phyloP scores from a whole-genome alignment of 139 green algal genomes.

The Chloropicon primus region DNA sequence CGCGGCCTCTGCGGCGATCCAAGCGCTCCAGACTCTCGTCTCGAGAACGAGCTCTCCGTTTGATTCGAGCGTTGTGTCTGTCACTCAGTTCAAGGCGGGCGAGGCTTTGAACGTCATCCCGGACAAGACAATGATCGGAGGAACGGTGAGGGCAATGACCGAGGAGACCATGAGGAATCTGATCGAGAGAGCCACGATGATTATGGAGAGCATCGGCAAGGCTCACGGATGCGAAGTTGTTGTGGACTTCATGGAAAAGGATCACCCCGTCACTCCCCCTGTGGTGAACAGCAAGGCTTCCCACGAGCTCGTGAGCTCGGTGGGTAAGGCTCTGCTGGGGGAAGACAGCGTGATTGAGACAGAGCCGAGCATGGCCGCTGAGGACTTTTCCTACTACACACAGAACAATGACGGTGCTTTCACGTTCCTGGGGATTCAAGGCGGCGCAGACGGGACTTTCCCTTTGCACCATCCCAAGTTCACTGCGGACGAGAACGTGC shows the following conservation, averaged over 20 bases:
- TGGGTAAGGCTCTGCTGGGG: constrained; percentile 27
- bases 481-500: constrained; percentile 42
- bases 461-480: constrained; percentile 1
- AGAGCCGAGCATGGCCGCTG: constrained; percentile 46
- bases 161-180: constrained; percentile 30
- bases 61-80: constrained; percentile 58
- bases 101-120: constrained; percentile 75
- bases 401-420: constrained; percentile 43
- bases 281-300: not conserved
- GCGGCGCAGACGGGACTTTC: not conserved
- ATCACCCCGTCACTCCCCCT: constrained; percentile 2
- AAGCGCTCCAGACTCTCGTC: constrained; percentile 66
- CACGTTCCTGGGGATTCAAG: constrained; percentile 58
- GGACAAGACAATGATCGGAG: constrained; percentile 35
- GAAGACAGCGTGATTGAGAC: constrained; percentile 14
- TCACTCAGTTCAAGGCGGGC: constrained; percentile 53
- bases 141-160: constrained; percentile 49
- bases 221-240: constrained; percentile 3
- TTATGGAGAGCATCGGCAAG: constrained; percentile 13
- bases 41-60: constrained; percentile 66
- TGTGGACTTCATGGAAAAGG: constrained; percentile 21
- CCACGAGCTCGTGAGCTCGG: constrained; percentile 34
- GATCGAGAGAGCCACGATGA: constrained; percentile 16
- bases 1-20: constrained; percentile 44
- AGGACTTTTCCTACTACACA: constrained; percentile 76